phyloP scores from a whole-genome alignment of 345 rosid species.

The Conringia planisiliqua region DNA sequence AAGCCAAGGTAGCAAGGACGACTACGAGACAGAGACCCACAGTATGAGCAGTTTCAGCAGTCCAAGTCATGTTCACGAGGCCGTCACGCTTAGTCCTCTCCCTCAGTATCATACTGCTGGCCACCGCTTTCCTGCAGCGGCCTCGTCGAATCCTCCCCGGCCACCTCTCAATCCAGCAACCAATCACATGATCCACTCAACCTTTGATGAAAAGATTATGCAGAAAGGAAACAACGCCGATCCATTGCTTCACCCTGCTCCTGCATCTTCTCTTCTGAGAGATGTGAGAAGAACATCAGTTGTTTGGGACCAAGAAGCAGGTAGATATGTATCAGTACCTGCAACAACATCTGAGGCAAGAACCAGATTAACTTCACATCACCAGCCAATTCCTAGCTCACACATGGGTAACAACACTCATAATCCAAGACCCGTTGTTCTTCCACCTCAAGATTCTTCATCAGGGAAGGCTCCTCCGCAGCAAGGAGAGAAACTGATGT shows the following conservation, averaged over 20 bases:
- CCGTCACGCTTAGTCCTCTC: conserved; percentile 80
- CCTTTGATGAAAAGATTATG: conserved; percentile 52
- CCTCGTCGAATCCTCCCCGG: conserved; percentile 30
- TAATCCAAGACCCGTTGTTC: conserved; percentile 39
- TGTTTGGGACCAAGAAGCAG: conserved; percentile 93
- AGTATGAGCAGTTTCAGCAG: conserved; percentile 91
- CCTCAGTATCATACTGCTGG: conserved; percentile 58
- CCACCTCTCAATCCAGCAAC: conserved; percentile 47
- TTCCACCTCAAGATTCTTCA: conserved; percentile 50
- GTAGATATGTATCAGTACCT: conserved; percentile 84
- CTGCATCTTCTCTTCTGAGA: conserved; percentile 78
- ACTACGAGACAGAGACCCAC: conserved; percentile 78
- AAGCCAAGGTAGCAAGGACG: conserved; percentile 91
- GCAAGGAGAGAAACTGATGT: conserved; percentile 69
- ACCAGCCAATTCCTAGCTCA: conserved; percentile 41
- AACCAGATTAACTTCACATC: conserved; percentile 46
- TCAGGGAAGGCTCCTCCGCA: conserved; percentile 46
- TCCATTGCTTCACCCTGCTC: conserved; percentile 60
- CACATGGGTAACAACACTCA: conserved; percentile 30
- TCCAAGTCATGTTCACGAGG: conserved; percentile 77
- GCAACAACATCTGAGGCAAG: conserved; percentile 64
- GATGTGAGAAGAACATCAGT: conserved; percentile 90
- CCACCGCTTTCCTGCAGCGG: conserved; percentile 35
- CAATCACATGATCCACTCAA: conserved; percentile 39
- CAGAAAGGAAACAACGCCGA: conserved; percentile 57